Percentiles rank a stretch among this genome's conserved stretches.
phyloP scores from a whole-genome alignment of 805 yeast species.

The Candida oleophila region DNA sequence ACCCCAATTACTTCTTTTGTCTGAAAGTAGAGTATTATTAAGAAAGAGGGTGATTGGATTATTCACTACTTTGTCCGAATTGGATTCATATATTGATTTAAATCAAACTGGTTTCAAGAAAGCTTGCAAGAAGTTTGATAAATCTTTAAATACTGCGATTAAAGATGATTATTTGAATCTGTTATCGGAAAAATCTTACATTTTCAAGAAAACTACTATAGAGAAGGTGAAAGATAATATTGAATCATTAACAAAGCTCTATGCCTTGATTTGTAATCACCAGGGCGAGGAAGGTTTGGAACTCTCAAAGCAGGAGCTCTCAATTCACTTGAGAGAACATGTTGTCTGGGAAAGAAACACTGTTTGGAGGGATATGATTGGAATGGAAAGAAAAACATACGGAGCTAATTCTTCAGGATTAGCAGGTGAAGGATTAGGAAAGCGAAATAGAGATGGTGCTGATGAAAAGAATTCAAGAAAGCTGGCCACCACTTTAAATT shows the following conservation, averaged over 20 bases:
- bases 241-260: conserved; percentile 29
- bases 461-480: conserved; percentile 12
- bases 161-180: conserved; percentile 44
- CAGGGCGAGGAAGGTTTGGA: conserved; percentile 34
- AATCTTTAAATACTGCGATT: conserved; percentile 43
- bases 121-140: conserved; percentile 54
- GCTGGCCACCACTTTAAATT: conserved; percentile 16
- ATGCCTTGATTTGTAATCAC: conserved; percentile 41
- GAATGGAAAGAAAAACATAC: conserved; percentile 76
- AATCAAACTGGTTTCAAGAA: conserved; percentile 54
- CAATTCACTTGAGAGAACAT: conserved; percentile 54
- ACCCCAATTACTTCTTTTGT: conserved; percentile 34
- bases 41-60: conserved; percentile 46
- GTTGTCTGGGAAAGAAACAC: conserved; percentile 58
- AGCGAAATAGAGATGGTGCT: conserved; percentile 12
- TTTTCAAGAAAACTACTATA: conserved; percentile 36
- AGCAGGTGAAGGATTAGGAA: conserved; percentile 14
- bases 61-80: conserved; percentile 46
- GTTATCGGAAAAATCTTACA: conserved; percentile 42
- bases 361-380: conserved; percentile 58
- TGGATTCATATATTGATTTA: conserved; percentile 50
- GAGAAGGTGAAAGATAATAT: conserved; percentile 31
- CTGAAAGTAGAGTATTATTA: conserved; percentile 50
- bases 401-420: conserved; percentile 48
- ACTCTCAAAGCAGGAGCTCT: conserved; percentile 51